phyloP scores from a whole-genome alignment of 1,284 basidiomycete species.

The Ustilago xerochloae region DNA sequence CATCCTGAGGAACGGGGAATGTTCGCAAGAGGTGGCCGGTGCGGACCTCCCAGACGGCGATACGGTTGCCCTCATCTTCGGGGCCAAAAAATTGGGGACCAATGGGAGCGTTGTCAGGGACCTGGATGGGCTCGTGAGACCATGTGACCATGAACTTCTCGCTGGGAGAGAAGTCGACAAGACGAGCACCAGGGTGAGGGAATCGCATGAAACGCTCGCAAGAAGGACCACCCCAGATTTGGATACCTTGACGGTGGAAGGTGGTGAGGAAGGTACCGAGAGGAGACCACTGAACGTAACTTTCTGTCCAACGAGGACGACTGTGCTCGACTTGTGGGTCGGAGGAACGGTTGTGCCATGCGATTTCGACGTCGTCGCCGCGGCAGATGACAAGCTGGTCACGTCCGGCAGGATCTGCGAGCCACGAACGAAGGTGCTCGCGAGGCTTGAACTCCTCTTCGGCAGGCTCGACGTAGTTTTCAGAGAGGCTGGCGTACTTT shows the following conservation, averaged over 20 bases:
- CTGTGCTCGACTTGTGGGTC: slow-evolving; percentile 81
- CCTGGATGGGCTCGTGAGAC: slow-evolving; percentile 93
- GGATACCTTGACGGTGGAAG: slow-evolving; percentile 93
- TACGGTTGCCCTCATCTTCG: slow-evolving; percentile 95
- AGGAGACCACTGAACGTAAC: slow-evolving; percentile 98
- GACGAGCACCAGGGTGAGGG: slow-evolving; percentile 92
- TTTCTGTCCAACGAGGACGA: slow-evolving; percentile 89
- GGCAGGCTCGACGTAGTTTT: slow-evolving; percentile 84
- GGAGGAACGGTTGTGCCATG: slow-evolving; percentile 93
- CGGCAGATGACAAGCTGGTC: slow-evolving; percentile 97
- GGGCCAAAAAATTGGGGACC: slow-evolving; percentile 79
- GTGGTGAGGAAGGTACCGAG: slow-evolving; percentile 93
- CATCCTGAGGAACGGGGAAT: slow-evolving; percentile 76
- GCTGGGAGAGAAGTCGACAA: slow-evolving; percentile 97
- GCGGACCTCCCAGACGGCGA: slow-evolving; percentile 98
- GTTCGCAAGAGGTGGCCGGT: slow-evolving; percentile 91
- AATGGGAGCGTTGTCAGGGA: slow-evolving; percentile 79
- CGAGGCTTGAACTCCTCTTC: slow-evolving; percentile 84
- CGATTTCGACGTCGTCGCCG: slow-evolving; percentile 88
- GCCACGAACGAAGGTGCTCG: slow-evolving; percentile 96
- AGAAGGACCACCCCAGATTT: slow-evolving; percentile 91
- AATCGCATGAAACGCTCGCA: slow-evolving; percentile 89
- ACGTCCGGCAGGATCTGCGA: slow-evolving; percentile 88
- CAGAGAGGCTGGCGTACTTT: slow-evolving; percentile 81
- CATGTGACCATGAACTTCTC: slow-evolving; percentile 98